Base-by-base conservation (phyloP, 2,329 filamentous ascomycete genomes). In the Penicillium sp. region DNA sequence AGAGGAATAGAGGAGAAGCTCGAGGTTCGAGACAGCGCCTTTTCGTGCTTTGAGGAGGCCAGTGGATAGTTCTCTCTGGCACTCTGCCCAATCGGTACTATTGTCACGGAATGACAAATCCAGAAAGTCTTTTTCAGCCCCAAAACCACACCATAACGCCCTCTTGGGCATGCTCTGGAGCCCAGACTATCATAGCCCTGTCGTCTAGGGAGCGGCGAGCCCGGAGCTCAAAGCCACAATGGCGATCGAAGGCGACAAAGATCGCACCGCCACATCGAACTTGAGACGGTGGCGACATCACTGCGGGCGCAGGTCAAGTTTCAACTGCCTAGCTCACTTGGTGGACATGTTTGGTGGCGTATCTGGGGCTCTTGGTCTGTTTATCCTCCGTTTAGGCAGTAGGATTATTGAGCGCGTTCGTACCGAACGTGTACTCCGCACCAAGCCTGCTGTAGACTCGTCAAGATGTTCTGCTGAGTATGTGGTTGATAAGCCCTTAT, bases 21-120 rank as follows among this genome's bases (percentile, higher is more conserved):
- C 48, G 38, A 57, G 52, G 60, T 60, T 55, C 51, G 46, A 63
- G 52, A 46, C 35, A 26, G 44, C 44, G 46, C 38, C 9, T 52
- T 26, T 17, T 56, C 49, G 38, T 52, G 30, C 49, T 5, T 58
- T 15, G 29, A 56, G 51, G 53, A 54, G 47, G 48, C 51, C 26
- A 26, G 26, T 26, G 26, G 26, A 4, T 5, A 31, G 38, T 38
- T 55, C 8, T 53, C 15, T 48, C 50, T 31, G 52, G 56, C 53
- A 46, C 46, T 54, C 26, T 26, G 26, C 26, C 26, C 51, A 46
- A 59, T 58, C 60, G 49, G 61, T 44, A 52, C 64, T 62, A 63
- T 66, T 61, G 64, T 62, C 54, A 47, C 47, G 19, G 31, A 50
- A 52, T 67, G 65, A 68, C 66, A 64, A 68, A 64, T 66, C 58